These are phyloP conservation scores for Fagus crenata DNA, from an alignment of 306 rosid species.

Conservation along the genomic window DNA sequence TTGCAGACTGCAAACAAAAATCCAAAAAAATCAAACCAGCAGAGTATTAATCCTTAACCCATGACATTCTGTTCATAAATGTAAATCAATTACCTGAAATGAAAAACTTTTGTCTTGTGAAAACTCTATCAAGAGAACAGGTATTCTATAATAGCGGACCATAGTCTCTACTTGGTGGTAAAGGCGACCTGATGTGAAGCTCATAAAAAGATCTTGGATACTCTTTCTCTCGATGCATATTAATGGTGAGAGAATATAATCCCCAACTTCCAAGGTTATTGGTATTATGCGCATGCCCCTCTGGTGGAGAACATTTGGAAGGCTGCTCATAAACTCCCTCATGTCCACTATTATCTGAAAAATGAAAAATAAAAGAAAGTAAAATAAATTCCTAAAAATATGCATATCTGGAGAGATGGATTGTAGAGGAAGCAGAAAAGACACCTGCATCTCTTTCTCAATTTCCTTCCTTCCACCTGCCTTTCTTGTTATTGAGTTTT, in stretches of 20 bases:
- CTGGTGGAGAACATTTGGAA: constrained; percentile 96
- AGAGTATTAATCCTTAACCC: constrained; percentile 16
- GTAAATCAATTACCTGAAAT: constrained; percentile 67
- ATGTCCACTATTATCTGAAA: constrained; percentile 92
- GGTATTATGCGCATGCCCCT: constrained; percentile 91
- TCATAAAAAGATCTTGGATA: constrained; percentile 78
- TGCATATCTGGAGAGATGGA: constrained; percentile 19
- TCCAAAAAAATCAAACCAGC: constrained; percentile 23
- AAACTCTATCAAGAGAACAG: constrained; percentile 90
- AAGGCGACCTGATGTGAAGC: constrained; percentile 46
- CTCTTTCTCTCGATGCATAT: constrained; percentile 98
- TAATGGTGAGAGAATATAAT: constrained; percentile 87
- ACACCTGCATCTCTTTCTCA: constrained; percentile 82
- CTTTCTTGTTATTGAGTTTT: constrained; percentile 76
- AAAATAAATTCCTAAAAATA: constrained; percentile 8
- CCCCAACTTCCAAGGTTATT: constrained; percentile 94
- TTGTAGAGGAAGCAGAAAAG: constrained; percentile 21
- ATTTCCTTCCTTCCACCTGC: constrained; percentile 88
- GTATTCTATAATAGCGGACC: constrained; percentile 91
- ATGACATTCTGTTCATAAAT: not conserved
- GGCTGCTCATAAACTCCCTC: constrained; percentile 99
- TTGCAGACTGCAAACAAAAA: constrained; percentile 66
- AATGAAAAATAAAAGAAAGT: constrained; percentile 6
- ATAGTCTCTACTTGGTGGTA: constrained; percentile 92
- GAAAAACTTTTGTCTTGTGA: constrained; percentile 96